phyloP scores from a whole-genome alignment of 192 early-diverging fungal species.

The Obelidium mucronatum region DNA sequence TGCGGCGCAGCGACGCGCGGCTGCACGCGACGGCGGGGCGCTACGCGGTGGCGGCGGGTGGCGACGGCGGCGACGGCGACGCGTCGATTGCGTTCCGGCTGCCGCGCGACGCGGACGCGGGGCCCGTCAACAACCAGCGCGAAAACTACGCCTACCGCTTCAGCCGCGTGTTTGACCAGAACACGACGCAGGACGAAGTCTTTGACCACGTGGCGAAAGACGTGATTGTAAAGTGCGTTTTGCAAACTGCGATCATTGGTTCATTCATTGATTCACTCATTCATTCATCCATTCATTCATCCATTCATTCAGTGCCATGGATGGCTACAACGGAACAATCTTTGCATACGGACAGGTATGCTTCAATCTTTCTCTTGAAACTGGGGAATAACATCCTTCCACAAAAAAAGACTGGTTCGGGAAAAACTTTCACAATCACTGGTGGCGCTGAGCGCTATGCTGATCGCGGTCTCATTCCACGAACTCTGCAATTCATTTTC shows the following conservation, averaged over 20 bases:
- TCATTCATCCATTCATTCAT: background rate
- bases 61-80: background rate
- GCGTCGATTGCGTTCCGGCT: constrained; percentile 56
- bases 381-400: background rate
- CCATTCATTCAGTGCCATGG: constrained; percentile 51
- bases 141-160: constrained; percentile 65
- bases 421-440: constrained; percentile 75
- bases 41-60: constrained; percentile 28
- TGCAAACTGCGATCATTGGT: background rate
- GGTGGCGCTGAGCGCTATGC: constrained; percentile 67
- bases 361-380: background rate
- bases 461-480: constrained; percentile 68
- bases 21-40: constrained; percentile 40
- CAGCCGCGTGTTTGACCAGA: constrained; percentile 62
- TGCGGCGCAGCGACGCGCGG: constrained; percentile 38
- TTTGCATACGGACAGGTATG: constrained; percentile 68
- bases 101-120: constrained; percentile 57
- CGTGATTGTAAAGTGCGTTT: constrained; percentile 59
- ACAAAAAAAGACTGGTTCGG: constrained; percentile 69
- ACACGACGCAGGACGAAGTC: constrained; percentile 63
- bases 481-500: constrained; percentile 66
- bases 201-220: constrained; percentile 70
- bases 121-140: constrained; percentile 63
- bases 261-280: background rate
- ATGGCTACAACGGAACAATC: constrained; percentile 71